Evolutionary conservation across 371 early-diverging fungal species (phyloP).

Genomic region (Nematocida sp.): DNA sequence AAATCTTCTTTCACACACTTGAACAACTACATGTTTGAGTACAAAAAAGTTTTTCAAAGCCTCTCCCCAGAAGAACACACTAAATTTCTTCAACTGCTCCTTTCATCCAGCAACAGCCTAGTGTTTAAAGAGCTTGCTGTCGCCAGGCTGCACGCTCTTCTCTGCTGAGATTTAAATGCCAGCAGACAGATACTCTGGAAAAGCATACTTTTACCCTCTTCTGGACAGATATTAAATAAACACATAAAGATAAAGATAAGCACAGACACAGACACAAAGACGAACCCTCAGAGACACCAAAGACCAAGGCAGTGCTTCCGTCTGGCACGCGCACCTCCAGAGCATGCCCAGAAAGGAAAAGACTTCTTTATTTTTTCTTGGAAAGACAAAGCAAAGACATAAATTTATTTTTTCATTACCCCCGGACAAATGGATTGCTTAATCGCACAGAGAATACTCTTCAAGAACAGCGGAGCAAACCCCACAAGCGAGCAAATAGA

Average conservation of each 20-base stretch:
- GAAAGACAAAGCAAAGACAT: not conserved
- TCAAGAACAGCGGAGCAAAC: not conserved
- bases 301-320: not conserved
- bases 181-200: no score
- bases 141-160: not conserved
- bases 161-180: no score
- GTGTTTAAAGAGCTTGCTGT: slow-evolving; percentile 34
- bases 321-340: no score
- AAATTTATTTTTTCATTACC: slow-evolving; percentile 25
- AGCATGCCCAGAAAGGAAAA: no score
- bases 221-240: no score
- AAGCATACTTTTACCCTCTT: no score
- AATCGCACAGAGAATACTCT: slow-evolving; percentile 41
- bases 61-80: not conserved
- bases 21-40: slow-evolving; percentile 31
- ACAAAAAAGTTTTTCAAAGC: slow-evolving; percentile 17
- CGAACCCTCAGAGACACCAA: no score
- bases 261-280: no score
- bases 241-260: no score
- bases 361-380: not conserved
- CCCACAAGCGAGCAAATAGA: slow-evolving; percentile 17
- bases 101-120: slow-evolving; percentile 12
- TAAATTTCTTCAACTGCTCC: not conserved
- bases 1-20: slow-evolving; percentile 31
- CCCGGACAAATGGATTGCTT: slow-evolving; percentile 48